Base-by-base conservation (phyloP, 2,329 filamentous ascomycete species). In the Beauveria asiatica region DNA sequence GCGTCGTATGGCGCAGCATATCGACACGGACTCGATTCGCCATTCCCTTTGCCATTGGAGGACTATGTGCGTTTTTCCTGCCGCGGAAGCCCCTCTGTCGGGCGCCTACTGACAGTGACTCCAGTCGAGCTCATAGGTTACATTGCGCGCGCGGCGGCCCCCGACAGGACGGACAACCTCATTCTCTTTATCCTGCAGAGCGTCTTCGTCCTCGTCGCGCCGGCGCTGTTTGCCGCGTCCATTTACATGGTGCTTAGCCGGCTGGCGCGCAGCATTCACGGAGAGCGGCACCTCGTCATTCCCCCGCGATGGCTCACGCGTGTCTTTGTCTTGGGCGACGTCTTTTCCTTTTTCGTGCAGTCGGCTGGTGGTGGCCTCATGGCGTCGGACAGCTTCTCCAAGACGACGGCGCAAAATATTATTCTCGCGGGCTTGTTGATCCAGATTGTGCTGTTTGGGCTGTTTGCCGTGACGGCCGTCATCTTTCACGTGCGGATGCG, bases 381-480 rank as follows among this genome's bases (percentile, higher is more conserved):
- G 61, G 63, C 64, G 7, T 62, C 44, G 27, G 63, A 61, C 44
- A 58, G 51, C 17, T 67, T 53, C 46, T 60, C 33, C 58, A 61
- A 64, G 62, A 67, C 75, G 27, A 69, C 70, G 13, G 81, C 78
- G n/a, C 68, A 81, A 63, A 75, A 78, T 19, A 72, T 86, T 53
- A 78, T 86, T n/a, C 69, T 86, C 8, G 78, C 65, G 1, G 84
- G 84, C 2, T 71, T 87, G 2, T 67, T 80, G 37, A 68, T 85
- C 17, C 84, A 87, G 66, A 74, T 87, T 25, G 44, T 82, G 46
- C 76, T 82, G 59, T 85, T 87, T 62, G 75, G 74, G 23, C 70
- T 85, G 41, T 87, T 87, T 65, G 69, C 81, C 41, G 60, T 76
- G 5, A 76, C 77, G 1, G 75, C 80, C 0, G 64, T 75, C 2